Conservation (phyloP, 768 basidiomycete species). For the Termitomyces sp. region DNA sequence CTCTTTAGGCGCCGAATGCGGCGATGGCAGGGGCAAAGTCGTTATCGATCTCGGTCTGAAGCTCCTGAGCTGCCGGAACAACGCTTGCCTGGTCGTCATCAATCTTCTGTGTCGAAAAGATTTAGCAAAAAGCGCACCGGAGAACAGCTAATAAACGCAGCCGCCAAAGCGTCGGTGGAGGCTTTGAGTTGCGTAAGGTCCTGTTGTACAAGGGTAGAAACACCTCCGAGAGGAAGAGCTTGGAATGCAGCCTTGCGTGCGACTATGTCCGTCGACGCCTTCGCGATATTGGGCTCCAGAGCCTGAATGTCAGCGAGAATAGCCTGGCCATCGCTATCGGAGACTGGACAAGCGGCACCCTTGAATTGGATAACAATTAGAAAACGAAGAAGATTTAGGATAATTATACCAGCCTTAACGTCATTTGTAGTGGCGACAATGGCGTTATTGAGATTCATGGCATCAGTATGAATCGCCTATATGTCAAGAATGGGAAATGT, state of each 20-base stretch:
- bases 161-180: too few species aligned
- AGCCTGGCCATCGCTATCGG: constrained; percentile 20
- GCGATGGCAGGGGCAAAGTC: too few species aligned
- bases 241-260: constrained; percentile 23
- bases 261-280: constrained; percentile 19
- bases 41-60: too few species aligned
- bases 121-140: too few species aligned
- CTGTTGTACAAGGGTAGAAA: constrained; percentile 25
- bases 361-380: neutral
- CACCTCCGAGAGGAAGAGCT: constrained; percentile 25
- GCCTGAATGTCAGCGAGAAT: constrained; percentile 20
- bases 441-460: constrained; percentile 16
- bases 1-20: too few species aligned
- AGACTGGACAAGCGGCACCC: constrained; percentile 17
- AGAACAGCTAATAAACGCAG: too few species aligned
- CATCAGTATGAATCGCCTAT: constrained; percentile 28
- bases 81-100: too few species aligned
- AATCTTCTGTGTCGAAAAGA: too few species aligned
- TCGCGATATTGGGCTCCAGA: constrained; percentile 23
- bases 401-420: constrained; percentile 17
- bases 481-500: neutral
- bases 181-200: constrained; percentile 22
- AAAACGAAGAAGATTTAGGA: neutral
- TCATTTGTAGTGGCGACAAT: constrained; percentile 26
- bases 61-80: too few species aligned